phyloP scores from a whole-genome alignment of 257 asterid species.

The Coffea canephora region DNA sequence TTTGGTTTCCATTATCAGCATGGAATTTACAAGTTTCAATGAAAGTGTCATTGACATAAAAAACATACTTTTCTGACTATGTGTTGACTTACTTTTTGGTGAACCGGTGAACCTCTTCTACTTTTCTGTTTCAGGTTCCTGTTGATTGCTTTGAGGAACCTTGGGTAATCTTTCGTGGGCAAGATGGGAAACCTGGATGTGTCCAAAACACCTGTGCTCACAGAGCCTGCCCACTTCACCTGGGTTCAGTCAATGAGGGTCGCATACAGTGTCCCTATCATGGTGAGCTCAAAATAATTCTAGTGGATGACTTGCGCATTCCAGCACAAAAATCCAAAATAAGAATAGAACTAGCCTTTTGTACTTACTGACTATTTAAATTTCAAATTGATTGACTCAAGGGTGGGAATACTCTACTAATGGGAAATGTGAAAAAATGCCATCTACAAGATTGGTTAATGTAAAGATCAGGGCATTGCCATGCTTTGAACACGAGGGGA shows the following conservation, averaged over 20 bases:
- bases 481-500: constrained; percentile 89
- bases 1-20: background rate
- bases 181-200: constrained; percentile 92
- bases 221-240: constrained; percentile 92
- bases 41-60: background rate
- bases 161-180: constrained; percentile 93
- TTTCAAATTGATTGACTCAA: constrained; percentile 30
- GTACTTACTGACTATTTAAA: constrained; percentile 14
- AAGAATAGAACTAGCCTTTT: background rate
- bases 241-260: constrained; percentile 93
- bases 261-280: constrained; percentile 94
- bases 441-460: constrained; percentile 68
- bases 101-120: constrained; percentile 2
- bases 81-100: background rate
- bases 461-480: constrained; percentile 79
- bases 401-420: constrained; percentile 96
- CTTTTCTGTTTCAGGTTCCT: constrained; percentile 54
- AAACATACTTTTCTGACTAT: background rate
- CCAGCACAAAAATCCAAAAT: background rate
- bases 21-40: background rate
- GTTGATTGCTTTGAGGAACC: constrained; percentile 93
- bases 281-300: constrained; percentile 44
- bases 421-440: constrained; percentile 95
- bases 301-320: background rate
- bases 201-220: constrained; percentile 92